These are phyloP conservation scores for Prunus padus DNA, from an alignment of 306 rosid species.

Conservation along the genomic window DNA sequence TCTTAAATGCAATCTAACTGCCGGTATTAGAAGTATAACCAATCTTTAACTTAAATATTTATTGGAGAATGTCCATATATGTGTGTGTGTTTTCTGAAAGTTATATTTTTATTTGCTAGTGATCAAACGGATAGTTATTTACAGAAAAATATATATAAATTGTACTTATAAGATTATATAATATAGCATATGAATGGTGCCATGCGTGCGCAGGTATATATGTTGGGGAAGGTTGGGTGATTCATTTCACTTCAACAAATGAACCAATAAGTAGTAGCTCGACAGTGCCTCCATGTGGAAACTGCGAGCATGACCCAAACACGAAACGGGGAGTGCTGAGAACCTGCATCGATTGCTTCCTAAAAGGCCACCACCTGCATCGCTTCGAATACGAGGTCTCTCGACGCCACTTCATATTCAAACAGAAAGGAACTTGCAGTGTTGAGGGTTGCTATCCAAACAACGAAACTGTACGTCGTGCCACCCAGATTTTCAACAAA, in stretches of 20 bases:
- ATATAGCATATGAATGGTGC: neutral
- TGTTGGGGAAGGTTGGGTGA: neutral
- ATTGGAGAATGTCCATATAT: too few species aligned
- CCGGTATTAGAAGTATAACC: too few species aligned
- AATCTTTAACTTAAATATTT: too few species aligned
- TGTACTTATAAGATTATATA: too few species aligned
- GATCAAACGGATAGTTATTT: neutral
- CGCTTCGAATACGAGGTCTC: neutral
- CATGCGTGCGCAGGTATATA: neutral
- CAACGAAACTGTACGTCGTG: neutral
- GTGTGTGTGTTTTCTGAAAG: too few species aligned
- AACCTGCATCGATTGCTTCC: conserved; percentile 13
- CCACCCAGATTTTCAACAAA: neutral
- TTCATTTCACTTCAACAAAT: neutral
- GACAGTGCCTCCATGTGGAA: neutral
- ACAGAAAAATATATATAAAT: too few species aligned
- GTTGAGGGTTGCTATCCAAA: neutral
- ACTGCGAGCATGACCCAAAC: neutral
- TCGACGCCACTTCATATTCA: accelerated
- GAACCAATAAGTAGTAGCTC: neutral
- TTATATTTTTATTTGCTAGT: too few species aligned
- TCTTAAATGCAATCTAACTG: too few species aligned
- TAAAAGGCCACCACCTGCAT: neutral
- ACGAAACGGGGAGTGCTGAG: neutral
- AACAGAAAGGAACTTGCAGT: neutral